Evolutionary conservation across 2,329 filamentous ascomycete species (phyloP).

Genomic region (Exophiala sp.): DNA sequence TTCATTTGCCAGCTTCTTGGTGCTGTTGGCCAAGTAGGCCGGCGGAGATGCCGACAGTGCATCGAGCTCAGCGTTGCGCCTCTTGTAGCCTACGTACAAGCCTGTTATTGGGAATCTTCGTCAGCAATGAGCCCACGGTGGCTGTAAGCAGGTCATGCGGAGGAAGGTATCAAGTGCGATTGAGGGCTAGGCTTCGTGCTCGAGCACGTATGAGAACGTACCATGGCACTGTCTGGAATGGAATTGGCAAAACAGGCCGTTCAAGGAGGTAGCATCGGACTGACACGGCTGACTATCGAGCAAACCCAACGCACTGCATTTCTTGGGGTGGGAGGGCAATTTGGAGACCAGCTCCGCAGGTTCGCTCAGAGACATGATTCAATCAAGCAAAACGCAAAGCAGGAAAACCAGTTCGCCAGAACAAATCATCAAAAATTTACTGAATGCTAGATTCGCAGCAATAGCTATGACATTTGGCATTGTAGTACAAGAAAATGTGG

Average conservation of each 20-base stretch:
- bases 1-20: conserved; percentile 39
- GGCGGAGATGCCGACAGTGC: conserved; percentile 24
- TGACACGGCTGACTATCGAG: conserved; percentile 30
- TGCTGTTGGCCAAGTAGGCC: conserved; percentile 36
- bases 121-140: not conserved
- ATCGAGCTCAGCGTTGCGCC: conserved; percentile 45
- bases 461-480: too few species aligned
- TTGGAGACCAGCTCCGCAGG: too few species aligned
- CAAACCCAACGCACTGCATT: too few species aligned
- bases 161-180: too few species aligned
- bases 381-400: too few species aligned
- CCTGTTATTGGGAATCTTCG: conserved; percentile 10
- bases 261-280: conserved; percentile 38
- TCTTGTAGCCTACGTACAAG: conserved; percentile 50
- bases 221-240: conserved; percentile 44
- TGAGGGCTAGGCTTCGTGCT: too few species aligned
- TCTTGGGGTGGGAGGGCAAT: too few species aligned
- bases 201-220: not conserved
- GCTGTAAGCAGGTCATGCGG: not conserved
- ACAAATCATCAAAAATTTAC: too few species aligned
- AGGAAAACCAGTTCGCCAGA: too few species aligned
- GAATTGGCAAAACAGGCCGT: conserved; percentile 43
- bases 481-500: too few species aligned
- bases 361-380: too few species aligned
- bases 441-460: too few species aligned